phyloP scores from a whole-genome alignment of 495 filamentous ascomycete species.

The Aspergillus baeticus region DNA sequence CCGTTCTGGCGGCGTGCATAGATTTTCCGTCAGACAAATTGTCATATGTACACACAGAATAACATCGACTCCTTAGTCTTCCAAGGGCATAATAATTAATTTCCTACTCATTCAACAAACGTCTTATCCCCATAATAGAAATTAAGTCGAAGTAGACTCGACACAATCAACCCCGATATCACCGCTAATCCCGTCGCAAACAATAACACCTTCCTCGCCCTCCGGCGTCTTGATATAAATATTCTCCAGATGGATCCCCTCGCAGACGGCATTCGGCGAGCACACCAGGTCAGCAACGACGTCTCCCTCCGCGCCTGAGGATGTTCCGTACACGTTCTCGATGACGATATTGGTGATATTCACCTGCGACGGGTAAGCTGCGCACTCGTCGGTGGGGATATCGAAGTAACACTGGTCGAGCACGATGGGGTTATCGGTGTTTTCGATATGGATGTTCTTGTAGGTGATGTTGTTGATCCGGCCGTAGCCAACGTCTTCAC shows the following conservation, averaged over 20 bases:
- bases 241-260: conserved; percentile 47
- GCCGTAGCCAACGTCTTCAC: conserved; percentile 52
- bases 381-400: conserved; percentile 48
- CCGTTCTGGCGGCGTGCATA: conserved; percentile 24
- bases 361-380: conserved; percentile 48
- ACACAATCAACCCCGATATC: conserved; percentile 48
- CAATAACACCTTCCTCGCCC: conserved; percentile 42
- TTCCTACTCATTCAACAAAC: too few relatives aligned
- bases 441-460: conserved; percentile 54
- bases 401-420: conserved; percentile 60
- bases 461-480: conserved; percentile 60
- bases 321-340: conserved; percentile 54
- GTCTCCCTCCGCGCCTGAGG: conserved; percentile 47
- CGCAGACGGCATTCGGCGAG: conserved; percentile 53
- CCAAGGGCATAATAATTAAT: too few relatives aligned
- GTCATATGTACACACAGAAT: too few relatives aligned
- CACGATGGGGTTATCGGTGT: conserved; percentile 53
- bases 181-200: conserved; percentile 53
- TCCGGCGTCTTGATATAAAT: conserved; percentile 51
- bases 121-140: too few relatives aligned
- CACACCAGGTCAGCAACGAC: conserved; percentile 52
- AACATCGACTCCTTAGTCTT: too few relatives aligned
- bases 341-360: conserved; percentile 56
- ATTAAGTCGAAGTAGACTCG: not conserved
- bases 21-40: not conserved